Conservation (phyloP, 129 eudicot genomes). For the Gnaphalium uliginosum region DNA sequence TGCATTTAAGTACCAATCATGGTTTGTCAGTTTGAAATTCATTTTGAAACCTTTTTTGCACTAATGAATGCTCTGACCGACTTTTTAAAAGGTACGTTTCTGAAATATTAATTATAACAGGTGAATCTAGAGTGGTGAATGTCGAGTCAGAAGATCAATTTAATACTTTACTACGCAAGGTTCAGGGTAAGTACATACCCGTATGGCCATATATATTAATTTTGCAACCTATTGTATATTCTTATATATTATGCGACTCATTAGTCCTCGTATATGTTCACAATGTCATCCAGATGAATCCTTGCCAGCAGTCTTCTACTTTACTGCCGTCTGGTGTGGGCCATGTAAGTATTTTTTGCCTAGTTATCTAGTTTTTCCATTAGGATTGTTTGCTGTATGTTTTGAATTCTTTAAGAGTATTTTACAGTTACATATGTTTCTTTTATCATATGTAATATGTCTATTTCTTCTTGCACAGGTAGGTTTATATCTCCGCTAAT, state of each 20-base stretch:
- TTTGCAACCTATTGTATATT: neutral
- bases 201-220: neutral
- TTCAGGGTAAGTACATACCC: conserved; percentile 49
- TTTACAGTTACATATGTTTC: neutral
- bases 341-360: conserved; percentile 64
- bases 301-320: conserved; percentile 84
- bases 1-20: neutral
- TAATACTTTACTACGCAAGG: conserved; percentile 66
- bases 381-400: conserved; percentile 2
- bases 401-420: neutral
- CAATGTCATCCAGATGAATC: conserved; percentile 70
- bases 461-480: conserved; percentile 48
- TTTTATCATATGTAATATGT: neutral
- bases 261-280: conserved; percentile 17
- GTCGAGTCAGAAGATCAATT: conserved; percentile 79
- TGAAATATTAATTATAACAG: conserved; percentile 38
- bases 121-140: conserved; percentile 55
- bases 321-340: conserved; percentile 96
- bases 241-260: conserved; percentile 7
- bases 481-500: conserved; percentile 70
- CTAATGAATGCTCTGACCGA: neutral
- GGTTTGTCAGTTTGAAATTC: neutral
- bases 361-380: neutral
- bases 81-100: neutral
- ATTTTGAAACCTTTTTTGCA: neutral